phyloP scores from a whole-genome alignment of 495 filamentous ascomycete genomes.

The Hypoxylon fuscum region DNA sequence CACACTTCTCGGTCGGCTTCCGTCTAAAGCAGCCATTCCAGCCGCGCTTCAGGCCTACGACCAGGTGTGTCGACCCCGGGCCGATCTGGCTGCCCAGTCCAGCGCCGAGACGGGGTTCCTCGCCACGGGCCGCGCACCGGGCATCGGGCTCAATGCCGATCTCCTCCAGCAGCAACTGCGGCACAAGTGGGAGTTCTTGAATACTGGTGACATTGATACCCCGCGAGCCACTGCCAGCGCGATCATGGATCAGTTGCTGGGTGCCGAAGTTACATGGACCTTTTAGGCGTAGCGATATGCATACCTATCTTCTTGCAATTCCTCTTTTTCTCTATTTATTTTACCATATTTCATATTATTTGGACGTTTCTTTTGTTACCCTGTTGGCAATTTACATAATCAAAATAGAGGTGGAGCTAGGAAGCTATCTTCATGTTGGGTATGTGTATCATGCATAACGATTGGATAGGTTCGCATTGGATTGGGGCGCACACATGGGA shows the following conservation, averaged over 20 bases:
- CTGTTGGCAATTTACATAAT: not conserved
- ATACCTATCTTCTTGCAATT: too few species aligned
- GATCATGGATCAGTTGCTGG: constrained; percentile 38
- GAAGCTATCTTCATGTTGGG: too few species aligned
- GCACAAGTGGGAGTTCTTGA: constrained; percentile 32
- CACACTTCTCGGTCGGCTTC: constrained; percentile 30
- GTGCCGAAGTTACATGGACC: not conserved
- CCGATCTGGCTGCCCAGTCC: constrained; percentile 26
- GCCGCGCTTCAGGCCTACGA: constrained; percentile 41
- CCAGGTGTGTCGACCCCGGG: constrained; percentile 39
- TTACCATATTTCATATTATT: too few species aligned
- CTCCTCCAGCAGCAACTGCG: constrained; percentile 30
- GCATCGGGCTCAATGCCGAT: constrained; percentile 35
- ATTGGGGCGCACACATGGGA: constrained; percentile 8
- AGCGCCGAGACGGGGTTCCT: constrained; percentile 32
- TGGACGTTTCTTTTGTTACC: not conserved
- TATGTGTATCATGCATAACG: constrained; percentile 13
- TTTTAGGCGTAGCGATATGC: too few species aligned
- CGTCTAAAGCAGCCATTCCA: constrained; percentile 35
- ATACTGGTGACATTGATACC: constrained; percentile 21
- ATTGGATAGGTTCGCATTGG: constrained; percentile 7
- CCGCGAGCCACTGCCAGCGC: constrained; percentile 18
- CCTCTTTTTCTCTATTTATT: too few species aligned
- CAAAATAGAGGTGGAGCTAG: too few species aligned
- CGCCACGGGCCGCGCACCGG: constrained; percentile 27